These are phyloP conservation scores for Lipomyces mesembrius DNA, from an alignment of 805 yeast genomes.

Conservation along the genomic window DNA sequence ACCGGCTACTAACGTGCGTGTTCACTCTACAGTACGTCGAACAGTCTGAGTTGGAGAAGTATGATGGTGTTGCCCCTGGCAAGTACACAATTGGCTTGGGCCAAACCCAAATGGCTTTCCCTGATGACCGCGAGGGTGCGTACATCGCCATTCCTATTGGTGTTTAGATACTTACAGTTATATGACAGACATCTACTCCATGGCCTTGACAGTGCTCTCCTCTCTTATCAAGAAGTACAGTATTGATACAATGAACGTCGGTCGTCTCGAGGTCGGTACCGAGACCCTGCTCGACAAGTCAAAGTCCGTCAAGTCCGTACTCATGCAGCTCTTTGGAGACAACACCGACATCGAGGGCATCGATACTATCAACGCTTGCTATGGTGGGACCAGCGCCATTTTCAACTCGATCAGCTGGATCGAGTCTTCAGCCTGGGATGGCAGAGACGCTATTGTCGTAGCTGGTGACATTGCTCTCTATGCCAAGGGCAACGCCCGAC, in stretches of 20 bases:
- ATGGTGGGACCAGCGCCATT: constrained; percentile 96
- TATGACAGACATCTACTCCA: constrained; percentile 79
- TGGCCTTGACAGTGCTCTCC: constrained; percentile 85
- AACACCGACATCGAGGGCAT: constrained; percentile 94
- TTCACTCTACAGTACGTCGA: constrained; percentile 59
- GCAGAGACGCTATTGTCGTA: constrained; percentile 95
- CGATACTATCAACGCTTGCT: constrained; percentile 95
- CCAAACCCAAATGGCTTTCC: constrained; percentile 97
- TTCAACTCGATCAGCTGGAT: constrained; percentile 95
- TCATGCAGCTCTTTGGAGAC: constrained; percentile 89
- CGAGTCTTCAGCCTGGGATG: constrained; percentile 96
- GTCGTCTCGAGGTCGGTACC: constrained; percentile 97
- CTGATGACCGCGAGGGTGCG: constrained; percentile 81
- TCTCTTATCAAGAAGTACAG: constrained; percentile 78
- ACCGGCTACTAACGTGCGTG: constrained; percentile 3
- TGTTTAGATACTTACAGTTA: constrained; percentile 2
- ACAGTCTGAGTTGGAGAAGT: constrained; percentile 84
- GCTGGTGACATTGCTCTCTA: constrained; percentile 98
- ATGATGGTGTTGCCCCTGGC: constrained; percentile 86
- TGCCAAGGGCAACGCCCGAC: constrained; percentile 97
- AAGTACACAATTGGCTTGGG: constrained; percentile 98
- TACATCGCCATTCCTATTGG: not conserved
- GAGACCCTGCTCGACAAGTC: constrained; percentile 97
- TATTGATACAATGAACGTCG: constrained; percentile 79
- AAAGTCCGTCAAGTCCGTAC: constrained; percentile 91